Base-by-base conservation (phyloP, 495 filamentous ascomycete species). In the Podospora australis region DNA sequence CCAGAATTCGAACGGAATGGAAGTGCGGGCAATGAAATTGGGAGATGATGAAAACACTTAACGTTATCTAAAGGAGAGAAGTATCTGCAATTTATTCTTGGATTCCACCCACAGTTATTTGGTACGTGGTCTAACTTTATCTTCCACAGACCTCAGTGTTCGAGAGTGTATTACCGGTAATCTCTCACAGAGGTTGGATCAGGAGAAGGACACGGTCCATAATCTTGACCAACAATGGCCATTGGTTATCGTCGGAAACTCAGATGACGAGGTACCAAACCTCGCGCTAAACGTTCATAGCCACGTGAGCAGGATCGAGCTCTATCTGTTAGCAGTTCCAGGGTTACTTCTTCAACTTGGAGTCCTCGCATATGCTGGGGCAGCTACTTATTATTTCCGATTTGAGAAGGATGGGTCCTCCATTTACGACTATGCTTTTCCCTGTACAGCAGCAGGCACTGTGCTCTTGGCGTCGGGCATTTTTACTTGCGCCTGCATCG, bases 401-500 rank as follows among this genome's bases (percentile, higher is more conserved):
- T 20, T 36, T 1, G 19, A 16, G 4, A 42, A 49, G 25, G 46
- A 49, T 23, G 39, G 36, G 25, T 2, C 34, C 2, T 28, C 26
- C 0, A 14, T 26, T 25, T 38, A 16, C 6, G 19, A 17, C 28
- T 49, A 49, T 29, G 38, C 47, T 14, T 49, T 30, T 35, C 47
- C 47, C 2, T 49, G 38, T 13, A 49, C 39, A 20, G 26, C 36
- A 6, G 28, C 11, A 1, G 47, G 47, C 5, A 49, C 47, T 8
- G 13, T 49, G 47, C 28, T 49, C 4, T 16, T 49, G n/a, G 47
- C 43, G 4, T 4, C 14, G 11, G 47, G 47, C 9, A 30, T 43
- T 8, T 14, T 36, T 7, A 14, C 36, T 14, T 49, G 47, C 21
- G n/a, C 39, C 14, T 30, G 43, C 6, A 28, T 49, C 6, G 47